Evolutionary conservation across 257 asterid species (phyloP).

Genomic region (Solanum arcanum): DNA sequence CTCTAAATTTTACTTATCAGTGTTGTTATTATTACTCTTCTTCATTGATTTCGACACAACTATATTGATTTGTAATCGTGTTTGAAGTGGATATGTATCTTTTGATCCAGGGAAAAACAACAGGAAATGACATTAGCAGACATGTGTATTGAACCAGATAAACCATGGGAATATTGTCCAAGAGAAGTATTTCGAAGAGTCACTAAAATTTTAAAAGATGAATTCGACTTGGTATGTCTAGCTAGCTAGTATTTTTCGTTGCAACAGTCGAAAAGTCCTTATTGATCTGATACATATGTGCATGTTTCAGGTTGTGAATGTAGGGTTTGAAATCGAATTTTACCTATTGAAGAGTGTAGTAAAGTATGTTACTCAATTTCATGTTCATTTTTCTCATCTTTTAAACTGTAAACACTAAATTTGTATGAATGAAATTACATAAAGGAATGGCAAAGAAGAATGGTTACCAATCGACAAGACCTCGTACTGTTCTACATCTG

Average conservation of each 20-base stretch:
- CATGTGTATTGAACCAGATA: slow-evolving; percentile 73
- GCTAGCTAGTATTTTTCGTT: not conserved
- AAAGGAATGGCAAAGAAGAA: slow-evolving; percentile 70
- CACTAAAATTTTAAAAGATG: slow-evolving; percentile 59
- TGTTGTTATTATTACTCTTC: not conserved
- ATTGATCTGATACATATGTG: slow-evolving; percentile 9
- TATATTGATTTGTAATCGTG: not conserved
- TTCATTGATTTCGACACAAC: not conserved
- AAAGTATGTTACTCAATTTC: slow-evolving; percentile 28
- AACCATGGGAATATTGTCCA: slow-evolving; percentile 90
- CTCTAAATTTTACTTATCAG: not conserved
- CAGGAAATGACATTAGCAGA: slow-evolving; percentile 89
- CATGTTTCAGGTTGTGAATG: slow-evolving; percentile 69
- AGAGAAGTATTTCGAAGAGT: slow-evolving; percentile 71
- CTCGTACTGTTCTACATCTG: slow-evolving; percentile 61
- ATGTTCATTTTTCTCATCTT: not conserved
- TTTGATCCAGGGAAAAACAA: slow-evolving; percentile 55
- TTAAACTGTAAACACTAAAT: slow-evolving; percentile 41
- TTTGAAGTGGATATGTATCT: not conserved
- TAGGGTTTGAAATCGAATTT: slow-evolving; percentile 88
- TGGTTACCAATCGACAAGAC: slow-evolving; percentile 81
- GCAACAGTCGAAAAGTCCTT: not conserved
- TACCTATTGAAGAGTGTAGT: slow-evolving; percentile 43
- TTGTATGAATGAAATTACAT: slow-evolving; percentile 5
- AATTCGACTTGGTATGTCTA: slow-evolving; percentile 66